Evolutionary conservation across 1,284 basidiomycete species (phyloP).

Genomic region (Tremellales sp.): DNA sequence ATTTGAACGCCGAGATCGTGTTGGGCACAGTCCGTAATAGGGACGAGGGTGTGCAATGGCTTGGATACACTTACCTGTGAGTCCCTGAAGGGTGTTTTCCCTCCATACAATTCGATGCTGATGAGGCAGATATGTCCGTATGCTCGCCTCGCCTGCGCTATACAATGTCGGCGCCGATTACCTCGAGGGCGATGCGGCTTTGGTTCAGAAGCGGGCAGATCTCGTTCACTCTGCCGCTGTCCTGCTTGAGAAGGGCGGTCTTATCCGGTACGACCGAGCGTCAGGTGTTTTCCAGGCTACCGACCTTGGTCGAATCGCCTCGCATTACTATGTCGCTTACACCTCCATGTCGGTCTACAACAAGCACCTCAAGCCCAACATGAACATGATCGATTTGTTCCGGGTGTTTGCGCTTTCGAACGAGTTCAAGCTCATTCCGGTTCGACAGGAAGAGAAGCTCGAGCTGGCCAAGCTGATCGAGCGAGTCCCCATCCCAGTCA

Average conservation of each 20-base stretch:
- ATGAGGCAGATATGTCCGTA: slow-evolving; percentile 77
- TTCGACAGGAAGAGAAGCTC: slow-evolving; percentile 75
- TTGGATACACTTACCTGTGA: slow-evolving; percentile 89
- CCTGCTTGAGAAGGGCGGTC: slow-evolving; percentile 86
- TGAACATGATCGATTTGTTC: slow-evolving; percentile 88
- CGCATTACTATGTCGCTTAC: slow-evolving; percentile 95
- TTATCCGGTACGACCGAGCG: slow-evolving; percentile 89
- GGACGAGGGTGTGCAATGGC: slow-evolving; percentile 96
- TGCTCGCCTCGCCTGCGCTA: slow-evolving; percentile 83
- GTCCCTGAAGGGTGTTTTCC: slow-evolving; percentile 39
- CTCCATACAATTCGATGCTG: slow-evolving; percentile 1
- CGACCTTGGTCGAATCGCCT: slow-evolving; percentile 90
- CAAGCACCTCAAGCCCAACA: slow-evolving; percentile 82
- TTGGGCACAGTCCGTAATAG: slow-evolving; percentile 91
- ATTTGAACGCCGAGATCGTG: slow-evolving; percentile 96
- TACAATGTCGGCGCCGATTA: slow-evolving; percentile 92
- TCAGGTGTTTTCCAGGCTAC: slow-evolving; percentile 86
- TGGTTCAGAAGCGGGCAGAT: slow-evolving; percentile 91
- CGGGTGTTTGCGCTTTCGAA: slow-evolving; percentile 94
- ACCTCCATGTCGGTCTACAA: slow-evolving; percentile 97
- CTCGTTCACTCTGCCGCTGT: slow-evolving; percentile 92
- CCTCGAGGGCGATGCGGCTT: slow-evolving; percentile 67
- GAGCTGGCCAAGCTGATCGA: slow-evolving; percentile 91
- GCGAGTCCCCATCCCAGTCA: slow-evolving; percentile 94
- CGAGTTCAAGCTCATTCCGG: slow-evolving; percentile 94